Evolutionary conservation across 164 flowering plant genomes (phyloP).

Genomic region (Kingdonia uniflora): DNA sequence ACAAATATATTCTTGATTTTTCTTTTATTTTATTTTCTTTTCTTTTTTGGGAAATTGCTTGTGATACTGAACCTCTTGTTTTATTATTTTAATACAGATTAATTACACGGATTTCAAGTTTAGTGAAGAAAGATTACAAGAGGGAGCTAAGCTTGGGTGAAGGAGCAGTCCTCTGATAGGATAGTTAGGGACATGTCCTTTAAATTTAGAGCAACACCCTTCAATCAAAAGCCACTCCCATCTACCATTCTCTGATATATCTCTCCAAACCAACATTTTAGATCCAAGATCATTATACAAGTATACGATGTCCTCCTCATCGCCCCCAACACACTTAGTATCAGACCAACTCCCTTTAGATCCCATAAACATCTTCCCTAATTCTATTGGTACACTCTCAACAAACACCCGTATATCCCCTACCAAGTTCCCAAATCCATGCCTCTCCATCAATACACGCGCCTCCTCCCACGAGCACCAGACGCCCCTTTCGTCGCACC

Average conservation of each 20-base stretch:
- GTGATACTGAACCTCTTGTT: too few species aligned
- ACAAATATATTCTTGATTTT: too few species aligned
- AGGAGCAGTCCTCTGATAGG: conserved; percentile 36
- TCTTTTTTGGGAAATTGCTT: too few species aligned
- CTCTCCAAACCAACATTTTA: conserved; percentile 47
- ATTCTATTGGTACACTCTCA: conserved; percentile 34
- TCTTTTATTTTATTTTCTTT: too few species aligned
- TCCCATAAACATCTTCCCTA: conserved; percentile 30
- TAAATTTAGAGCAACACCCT: conserved; percentile 25
- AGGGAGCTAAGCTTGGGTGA: conserved; percentile 27
- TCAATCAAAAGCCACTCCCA: conserved; percentile 61
- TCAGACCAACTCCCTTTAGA: conserved; percentile 28
- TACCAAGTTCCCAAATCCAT: conserved; percentile 45
- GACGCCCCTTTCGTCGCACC: conserved; percentile 24
- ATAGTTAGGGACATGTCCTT: conserved; percentile 24
- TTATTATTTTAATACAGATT: too few species aligned
- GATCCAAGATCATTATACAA: conserved; percentile 43
- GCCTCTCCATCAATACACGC: conserved; percentile 22
- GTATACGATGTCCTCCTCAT: conserved; percentile 24
- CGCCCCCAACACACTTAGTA: conserved; percentile 39
- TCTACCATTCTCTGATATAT: conserved; percentile 13
- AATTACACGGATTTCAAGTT: too few species aligned
- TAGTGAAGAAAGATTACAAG: background rate
- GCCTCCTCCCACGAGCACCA: conserved; percentile 47
- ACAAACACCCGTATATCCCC: conserved; percentile 30